A percentile compares a stretch with the other conserved stretches of the same genome.
These are phyloP conservation scores for Trifolium dubium DNA, from an alignment of 306 rosid species.

Conservation along the genomic window DNA sequence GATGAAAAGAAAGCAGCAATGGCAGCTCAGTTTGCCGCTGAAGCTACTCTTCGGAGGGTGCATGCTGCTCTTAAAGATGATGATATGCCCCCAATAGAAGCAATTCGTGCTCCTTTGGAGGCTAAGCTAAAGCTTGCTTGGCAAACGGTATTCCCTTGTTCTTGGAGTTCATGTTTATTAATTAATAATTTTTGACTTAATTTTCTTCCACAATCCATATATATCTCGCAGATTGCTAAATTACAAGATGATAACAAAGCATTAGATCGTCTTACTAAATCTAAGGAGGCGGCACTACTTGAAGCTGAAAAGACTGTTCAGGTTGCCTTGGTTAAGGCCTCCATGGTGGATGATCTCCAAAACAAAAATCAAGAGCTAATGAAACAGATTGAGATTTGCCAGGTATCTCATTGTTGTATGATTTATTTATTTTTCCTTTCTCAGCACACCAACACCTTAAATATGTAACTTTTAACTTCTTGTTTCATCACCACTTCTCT, in stretches of 20 bases:
- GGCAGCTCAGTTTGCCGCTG: conserved; percentile 97
- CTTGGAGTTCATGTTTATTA: background rate
- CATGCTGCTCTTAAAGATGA: conserved; percentile 88
- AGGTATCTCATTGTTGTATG: conserved; percentile 21
- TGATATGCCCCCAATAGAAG: conserved; percentile 92
- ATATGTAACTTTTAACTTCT: conserved; percentile 11
- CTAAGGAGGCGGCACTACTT: no score
- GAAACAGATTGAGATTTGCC: conserved; percentile 74
- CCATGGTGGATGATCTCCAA: conserved; percentile 90
- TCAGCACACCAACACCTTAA: background rate
- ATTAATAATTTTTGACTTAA: no score
- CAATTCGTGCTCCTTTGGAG: no score
- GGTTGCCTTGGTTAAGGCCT: conserved; percentile 61
- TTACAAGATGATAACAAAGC: no score
- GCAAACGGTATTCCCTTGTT: conserved; percentile 6
- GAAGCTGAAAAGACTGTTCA: no score
- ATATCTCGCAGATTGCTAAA: no score
- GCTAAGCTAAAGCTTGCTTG: background rate
- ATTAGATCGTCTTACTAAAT: no score
- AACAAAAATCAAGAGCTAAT: conserved; percentile 91
- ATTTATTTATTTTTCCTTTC: background rate
- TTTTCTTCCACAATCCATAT: no score
- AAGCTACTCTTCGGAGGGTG: conserved; percentile 46
- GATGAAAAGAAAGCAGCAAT: conserved; percentile 83
- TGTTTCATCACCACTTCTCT: conserved; percentile 10